Base-by-base conservation (phyloP, 352 stramenopile species). In the Phytophthora gonapodyides region DNA sequence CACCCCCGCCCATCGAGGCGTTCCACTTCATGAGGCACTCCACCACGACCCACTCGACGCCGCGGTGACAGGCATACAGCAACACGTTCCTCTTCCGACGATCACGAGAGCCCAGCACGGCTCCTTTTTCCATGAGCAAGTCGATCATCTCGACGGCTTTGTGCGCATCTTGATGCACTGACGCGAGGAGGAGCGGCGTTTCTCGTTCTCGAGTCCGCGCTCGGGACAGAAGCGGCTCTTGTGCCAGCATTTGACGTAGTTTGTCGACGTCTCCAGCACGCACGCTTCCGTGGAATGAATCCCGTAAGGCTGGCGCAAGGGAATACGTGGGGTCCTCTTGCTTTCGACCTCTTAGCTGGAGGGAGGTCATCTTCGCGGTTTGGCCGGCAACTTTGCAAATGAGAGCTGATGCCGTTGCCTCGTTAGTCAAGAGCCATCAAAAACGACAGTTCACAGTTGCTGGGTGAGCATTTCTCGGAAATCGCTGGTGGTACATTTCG, bases 101-200 rank as follows among this genome's bases (percentile, higher is more conserved):
- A 44, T 44, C 38, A 5, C 38, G 38, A 24, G 38, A 44, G 2
- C 38, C 38, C 15, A 44, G n/a, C 11, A 44, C 38, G 2, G 38
- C 38, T 27, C 38, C 38, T 11, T 19, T 44, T 5, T 19, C 7
- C n/a, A 44, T 44, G 13, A 44, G 15, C 2, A 44, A 17, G 6
- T 44, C 13, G 15, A 44, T 44, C 13, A 44, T 44, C 15, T 24
- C 7, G 38, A 44, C 38, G 17, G 38, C 38, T 44, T 44, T 44
- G n/a, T 19, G 3, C 8, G 38, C 10, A 19, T 44, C 15, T 44
- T 9, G 19, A 24, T 44, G 38, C 38, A 21, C 38, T 0, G 38
- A n/a, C 12, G 38, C 38, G n/a, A 44, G 12, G 19, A 44, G 8
- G 19, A 44, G 38, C n/a, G 15, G 13, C 10, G 38, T 7, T 10